Conservation (phyloP, 2,329 filamentous ascomycete genomes). For the Aspergillus sojae region DNA sequence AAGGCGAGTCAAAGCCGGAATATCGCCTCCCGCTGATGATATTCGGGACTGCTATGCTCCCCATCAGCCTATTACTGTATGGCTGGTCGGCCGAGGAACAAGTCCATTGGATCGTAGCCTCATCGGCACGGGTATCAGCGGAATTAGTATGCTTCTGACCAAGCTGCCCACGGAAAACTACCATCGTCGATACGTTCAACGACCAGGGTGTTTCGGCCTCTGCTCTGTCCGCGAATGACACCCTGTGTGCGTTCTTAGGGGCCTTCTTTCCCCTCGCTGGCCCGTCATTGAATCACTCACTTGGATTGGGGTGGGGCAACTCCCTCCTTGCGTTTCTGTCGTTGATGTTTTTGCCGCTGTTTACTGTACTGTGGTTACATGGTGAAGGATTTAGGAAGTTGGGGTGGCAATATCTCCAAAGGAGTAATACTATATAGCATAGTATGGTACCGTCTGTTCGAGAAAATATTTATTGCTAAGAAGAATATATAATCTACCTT, state of each 20-base stretch:
- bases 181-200: not conserved
- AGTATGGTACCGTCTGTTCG: too few species aligned
- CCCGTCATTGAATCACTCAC: not conserved
- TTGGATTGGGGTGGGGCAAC: not conserved
- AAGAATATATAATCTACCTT: too few species aligned
- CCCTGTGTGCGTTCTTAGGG: not conserved
- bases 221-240: not conserved
- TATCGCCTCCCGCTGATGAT: not conserved
- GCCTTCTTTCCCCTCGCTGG: not conserved
- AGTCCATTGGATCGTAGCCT: not conserved
- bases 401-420: not conserved
- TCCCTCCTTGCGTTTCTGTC: not conserved
- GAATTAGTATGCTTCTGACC: not conserved
- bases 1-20: not conserved
- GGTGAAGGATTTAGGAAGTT: not conserved
- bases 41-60: not conserved
- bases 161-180: not conserved
- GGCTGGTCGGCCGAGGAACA: not conserved
- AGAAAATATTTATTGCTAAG: too few species aligned
- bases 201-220: not conserved
- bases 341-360: not conserved
- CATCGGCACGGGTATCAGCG: not conserved
- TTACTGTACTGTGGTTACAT: not conserved
- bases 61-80: not conserved
- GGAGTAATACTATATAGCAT: too few species aligned